Evolutionary conservation across 2,329 filamentous ascomycete species (phyloP), one percentile per base, ranked within the genome.

Genomic region (Fusarium drepaniforme): DNA sequence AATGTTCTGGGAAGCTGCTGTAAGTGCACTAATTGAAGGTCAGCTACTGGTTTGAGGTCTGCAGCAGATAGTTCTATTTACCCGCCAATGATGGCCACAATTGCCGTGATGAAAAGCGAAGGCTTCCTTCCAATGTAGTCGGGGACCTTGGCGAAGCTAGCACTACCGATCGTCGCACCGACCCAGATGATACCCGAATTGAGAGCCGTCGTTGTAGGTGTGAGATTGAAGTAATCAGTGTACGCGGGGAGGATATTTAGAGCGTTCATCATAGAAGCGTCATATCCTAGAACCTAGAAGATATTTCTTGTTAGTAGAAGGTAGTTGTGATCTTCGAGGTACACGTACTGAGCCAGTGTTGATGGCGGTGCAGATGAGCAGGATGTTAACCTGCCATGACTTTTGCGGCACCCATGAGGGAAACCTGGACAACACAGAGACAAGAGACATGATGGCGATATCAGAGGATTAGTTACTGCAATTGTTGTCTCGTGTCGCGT

Each of bases 161-260:
- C 25, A 5, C 49, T 56, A 5, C 49, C 49, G 30, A 56, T 30
- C 2, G 49, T n/a, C 9, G 49, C 49, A 5, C 49, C 51, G 5
- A 57, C 30, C 28, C 28, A 57, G 51, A 57, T 21, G 28, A 57
- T 57, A 13, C 51, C 51, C 30, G 28, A 57, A 12, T 57, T 57
- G 12, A 35, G 33, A 57, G 28, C 51, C 12, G 51, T 57, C 4
- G 28, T 33, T 11, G 51, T 33, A 11, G 28, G 28, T 6, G 28
- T 37, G 30, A 57, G 51, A 4, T 16, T 5, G 33, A 57, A 57
- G 51, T 57, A 57, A 8, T 21, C 8, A 3, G 51, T 57, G n/a
- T 57, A 35, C 51, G 33, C n/a, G 51, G 51, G 51, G 7, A 35
- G 18, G 4, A 57, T 57, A 35, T 57, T 35, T 3, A 57, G 12